Conservation (phyloP, 1,139 yeast genomes). For the Geotrichum restrictum region DNA sequence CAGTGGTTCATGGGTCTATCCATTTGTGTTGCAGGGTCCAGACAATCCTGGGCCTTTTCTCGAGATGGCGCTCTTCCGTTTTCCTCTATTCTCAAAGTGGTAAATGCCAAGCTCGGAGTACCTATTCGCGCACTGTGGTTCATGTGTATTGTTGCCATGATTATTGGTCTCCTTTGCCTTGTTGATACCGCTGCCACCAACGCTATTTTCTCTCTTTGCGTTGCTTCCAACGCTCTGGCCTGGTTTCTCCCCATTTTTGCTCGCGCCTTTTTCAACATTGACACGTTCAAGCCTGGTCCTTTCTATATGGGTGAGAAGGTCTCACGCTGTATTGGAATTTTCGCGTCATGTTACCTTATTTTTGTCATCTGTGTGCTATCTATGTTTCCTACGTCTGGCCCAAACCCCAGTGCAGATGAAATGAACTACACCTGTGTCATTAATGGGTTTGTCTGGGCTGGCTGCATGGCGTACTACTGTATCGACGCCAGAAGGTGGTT, state of each 20-base stretch:
- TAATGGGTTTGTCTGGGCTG: constrained; percentile 55
- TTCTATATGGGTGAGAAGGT: constrained; percentile 54
- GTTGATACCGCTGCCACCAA: constrained; percentile 58
- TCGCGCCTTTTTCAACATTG: constrained; percentile 42
- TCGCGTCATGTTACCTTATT: constrained; percentile 39
- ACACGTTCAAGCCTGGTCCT: constrained; percentile 58
- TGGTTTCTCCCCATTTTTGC: constrained; percentile 58
- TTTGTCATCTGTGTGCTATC: constrained; percentile 60
- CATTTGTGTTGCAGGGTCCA: constrained; percentile 73
- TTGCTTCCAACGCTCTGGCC: constrained; percentile 59
- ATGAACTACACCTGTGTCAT: constrained; percentile 68
- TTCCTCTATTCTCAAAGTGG: constrained; percentile 49
- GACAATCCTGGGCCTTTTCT: constrained; percentile 82
- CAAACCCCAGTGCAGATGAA: constrained; percentile 42
- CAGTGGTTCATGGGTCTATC: constrained; percentile 61
- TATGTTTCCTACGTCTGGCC: constrained; percentile 55
- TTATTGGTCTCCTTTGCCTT: constrained; percentile 56
- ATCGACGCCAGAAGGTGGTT: constrained; percentile 60
- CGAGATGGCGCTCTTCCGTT: constrained; percentile 85
- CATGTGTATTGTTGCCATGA: constrained; percentile 47
- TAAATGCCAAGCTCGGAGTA: constrained; percentile 50
- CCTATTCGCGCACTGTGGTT: constrained; percentile 61
- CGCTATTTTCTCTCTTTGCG: constrained; percentile 56
- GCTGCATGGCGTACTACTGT: constrained; percentile 49
- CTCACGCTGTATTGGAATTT: constrained; percentile 39